phyloP scores from a whole-genome alignment of 805 yeast species.

The Zygoascus bituminiphila region DNA sequence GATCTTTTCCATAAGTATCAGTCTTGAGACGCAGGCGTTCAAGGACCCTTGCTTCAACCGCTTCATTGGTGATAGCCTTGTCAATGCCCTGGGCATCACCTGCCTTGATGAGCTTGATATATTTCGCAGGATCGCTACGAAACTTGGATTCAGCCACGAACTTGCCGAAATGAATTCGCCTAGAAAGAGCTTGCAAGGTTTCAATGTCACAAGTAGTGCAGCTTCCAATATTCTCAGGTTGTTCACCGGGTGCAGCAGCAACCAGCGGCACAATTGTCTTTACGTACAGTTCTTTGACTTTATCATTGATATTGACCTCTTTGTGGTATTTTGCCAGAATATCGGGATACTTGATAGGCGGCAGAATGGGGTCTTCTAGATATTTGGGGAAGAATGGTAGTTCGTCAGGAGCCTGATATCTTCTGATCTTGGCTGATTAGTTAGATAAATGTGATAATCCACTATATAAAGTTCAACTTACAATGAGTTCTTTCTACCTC shows the following conservation, averaged over 20 bases:
- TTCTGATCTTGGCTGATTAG: conserved; percentile 54
- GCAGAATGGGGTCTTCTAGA: conserved; percentile 62
- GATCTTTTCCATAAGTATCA: conserved; percentile 80
- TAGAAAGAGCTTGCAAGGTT: conserved; percentile 74
- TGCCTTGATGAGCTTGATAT: conserved; percentile 54
- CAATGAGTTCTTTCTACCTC: conserved; percentile 65
- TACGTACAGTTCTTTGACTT: conserved; percentile 62
- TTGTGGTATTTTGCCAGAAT: conserved; percentile 66
- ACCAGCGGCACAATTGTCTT: conserved; percentile 67
- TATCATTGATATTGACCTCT: conserved; percentile 66
- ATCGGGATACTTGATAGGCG: conserved; percentile 69
- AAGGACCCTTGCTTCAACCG: conserved; percentile 78
- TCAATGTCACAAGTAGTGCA: conserved; percentile 81
- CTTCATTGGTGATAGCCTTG: conserved; percentile 73
- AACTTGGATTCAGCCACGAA: conserved; percentile 97
- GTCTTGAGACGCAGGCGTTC: conserved; percentile 75
- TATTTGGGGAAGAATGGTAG: conserved; percentile 74
- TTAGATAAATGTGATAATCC: neutral
- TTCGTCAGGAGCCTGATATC: conserved; percentile 94
- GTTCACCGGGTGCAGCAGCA: conserved; percentile 60
- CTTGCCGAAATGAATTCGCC: conserved; percentile 94
- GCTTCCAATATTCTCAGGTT: conserved; percentile 79
- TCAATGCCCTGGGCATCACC: conserved; percentile 67
- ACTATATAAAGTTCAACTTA: conserved; percentile 3
- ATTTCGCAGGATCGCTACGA: conserved; percentile 53